Percentiles rank a stretch among this genome's conserved stretches.
phyloP scores from a whole-genome alignment of 352 stramenopile genomes.

The Pythium grandisporangium region DNA sequence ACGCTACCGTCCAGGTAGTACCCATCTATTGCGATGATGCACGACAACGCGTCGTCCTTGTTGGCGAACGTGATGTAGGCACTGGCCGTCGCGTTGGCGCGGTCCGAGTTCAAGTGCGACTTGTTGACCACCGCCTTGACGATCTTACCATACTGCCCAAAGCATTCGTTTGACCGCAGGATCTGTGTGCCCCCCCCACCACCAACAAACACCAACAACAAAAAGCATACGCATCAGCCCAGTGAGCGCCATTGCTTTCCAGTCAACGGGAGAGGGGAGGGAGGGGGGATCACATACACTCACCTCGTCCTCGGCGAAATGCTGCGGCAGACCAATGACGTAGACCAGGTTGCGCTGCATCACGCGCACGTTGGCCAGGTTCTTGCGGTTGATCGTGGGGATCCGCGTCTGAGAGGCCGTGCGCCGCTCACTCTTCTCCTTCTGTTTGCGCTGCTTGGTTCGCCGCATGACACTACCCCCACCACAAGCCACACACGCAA shows the following conservation, averaged over 20 bases:
- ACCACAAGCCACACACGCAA: not conserved
- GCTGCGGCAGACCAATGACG: constrained; percentile 85
- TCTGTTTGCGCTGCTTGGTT: constrained; percentile 78
- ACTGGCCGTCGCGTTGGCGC: constrained; percentile 69
- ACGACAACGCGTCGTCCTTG: constrained; percentile 86
- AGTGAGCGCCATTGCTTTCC: not conserved
- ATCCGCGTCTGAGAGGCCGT: constrained; percentile 24
- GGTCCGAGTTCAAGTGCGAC: constrained; percentile 53
- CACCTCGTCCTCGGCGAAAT: constrained; percentile 78
- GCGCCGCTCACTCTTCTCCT: constrained; percentile 77
- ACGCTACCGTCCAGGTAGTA: constrained; percentile 80
- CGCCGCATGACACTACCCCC: constrained; percentile 66
- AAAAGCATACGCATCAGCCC: not conserved
- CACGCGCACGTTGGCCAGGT: constrained; percentile 86
- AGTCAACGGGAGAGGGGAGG: not conserved
- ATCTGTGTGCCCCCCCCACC: no score
- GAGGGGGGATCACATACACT: no score
- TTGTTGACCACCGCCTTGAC: constrained; percentile 92
- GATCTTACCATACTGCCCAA: constrained; percentile 90
- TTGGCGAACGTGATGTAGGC: constrained; percentile 92
- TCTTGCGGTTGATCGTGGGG: constrained; percentile 58
- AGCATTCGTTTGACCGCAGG: constrained; percentile 68
- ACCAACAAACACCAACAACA: no score
- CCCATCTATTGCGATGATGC: constrained; percentile 89
- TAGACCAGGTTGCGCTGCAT: constrained; percentile 95